These are phyloP conservation scores for Wakefieldia striispora DNA, from an alignment of 768 basidiomycete species.

Conservation along the genomic window DNA sequence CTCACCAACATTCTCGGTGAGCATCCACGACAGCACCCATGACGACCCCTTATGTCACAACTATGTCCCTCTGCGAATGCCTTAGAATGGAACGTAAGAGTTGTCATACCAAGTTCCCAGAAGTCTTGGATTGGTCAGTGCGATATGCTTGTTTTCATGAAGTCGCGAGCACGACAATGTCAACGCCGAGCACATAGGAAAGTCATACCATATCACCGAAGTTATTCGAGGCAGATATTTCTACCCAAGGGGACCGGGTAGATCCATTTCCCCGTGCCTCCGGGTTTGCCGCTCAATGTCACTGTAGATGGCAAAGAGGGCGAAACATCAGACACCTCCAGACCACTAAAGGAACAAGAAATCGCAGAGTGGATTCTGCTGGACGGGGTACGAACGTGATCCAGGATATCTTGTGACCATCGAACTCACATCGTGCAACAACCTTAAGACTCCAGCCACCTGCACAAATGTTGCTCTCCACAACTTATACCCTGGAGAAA, in stretches of 20 bases:
- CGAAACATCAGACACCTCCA: conserved; percentile 56
- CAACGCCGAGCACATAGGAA: conserved; percentile 44
- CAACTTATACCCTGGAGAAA: conserved; percentile 79
- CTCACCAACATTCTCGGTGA: conserved; percentile 60
- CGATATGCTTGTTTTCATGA: background rate
- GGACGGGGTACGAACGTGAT: conserved; percentile 58
- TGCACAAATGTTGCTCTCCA: conserved; percentile 90
- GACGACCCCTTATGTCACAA: conserved; percentile 8
- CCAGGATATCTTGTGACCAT: conserved; percentile 10
- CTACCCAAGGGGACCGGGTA: conserved; percentile 65
- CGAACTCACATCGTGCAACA: conserved; percentile 5
- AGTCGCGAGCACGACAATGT: background rate
- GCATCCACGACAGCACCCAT: conserved; percentile 11
- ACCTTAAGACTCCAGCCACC: conserved; percentile 77
- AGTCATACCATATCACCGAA: conserved; percentile 78
- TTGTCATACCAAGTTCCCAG: conserved; percentile 76
- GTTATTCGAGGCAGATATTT: conserved; percentile 68
- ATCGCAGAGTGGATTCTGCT: conserved; percentile 89
- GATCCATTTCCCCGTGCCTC: background rate
- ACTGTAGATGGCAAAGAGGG: conserved; percentile 55
- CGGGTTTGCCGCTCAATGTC: background rate
- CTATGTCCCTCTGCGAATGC: background rate
- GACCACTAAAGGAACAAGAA: conserved; percentile 75
- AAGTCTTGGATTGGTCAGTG: conserved; percentile 83
- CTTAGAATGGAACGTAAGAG: conserved; percentile 75